phyloP scores from a whole-genome alignment of 2,329 filamentous ascomycete species.

The Arthrinium phaeospermum region DNA sequence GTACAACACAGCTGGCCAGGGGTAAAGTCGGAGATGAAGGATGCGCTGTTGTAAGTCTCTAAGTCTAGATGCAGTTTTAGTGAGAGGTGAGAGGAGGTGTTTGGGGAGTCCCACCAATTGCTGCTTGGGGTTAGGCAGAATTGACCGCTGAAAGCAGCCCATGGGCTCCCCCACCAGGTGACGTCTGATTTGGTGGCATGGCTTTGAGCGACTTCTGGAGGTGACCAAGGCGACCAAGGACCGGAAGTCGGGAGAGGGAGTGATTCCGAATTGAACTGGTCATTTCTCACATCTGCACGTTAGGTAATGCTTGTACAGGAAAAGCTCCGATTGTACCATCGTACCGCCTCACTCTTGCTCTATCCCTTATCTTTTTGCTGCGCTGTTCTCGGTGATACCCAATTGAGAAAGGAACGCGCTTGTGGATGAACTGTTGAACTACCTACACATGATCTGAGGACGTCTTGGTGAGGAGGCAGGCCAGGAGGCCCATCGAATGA shows the following conservation, averaged over 20 bases:
- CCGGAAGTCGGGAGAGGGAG: background rate
- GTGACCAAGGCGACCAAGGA: background rate
- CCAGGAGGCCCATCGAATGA: background rate
- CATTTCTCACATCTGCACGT: background rate
- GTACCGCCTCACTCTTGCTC: background rate
- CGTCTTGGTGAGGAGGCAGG: background rate
- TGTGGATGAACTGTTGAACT: background rate
- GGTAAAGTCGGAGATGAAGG: slow-evolving; percentile 11
- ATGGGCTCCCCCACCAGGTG: background rate
- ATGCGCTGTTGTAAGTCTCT: background rate
- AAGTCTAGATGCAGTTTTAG: slow-evolving; percentile 9
- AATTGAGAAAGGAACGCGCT: slow-evolving; percentile 7
- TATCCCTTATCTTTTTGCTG: slow-evolving; percentile 10
- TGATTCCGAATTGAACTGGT: background rate
- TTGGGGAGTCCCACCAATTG: slow-evolving; percentile 7
- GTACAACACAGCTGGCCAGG: slow-evolving; percentile 7
- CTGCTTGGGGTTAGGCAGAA: background rate
- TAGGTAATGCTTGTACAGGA: background rate
- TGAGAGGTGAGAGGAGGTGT: slow-evolving; percentile 13
- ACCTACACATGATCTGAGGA: background rate
- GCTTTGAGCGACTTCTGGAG: background rate
- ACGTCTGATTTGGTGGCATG: slow-evolving; percentile 10
- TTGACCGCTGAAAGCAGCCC: slow-evolving; percentile 12
- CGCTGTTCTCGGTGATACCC: slow-evolving; percentile 13
- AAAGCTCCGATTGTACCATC: slow-evolving; percentile 8